Conservation (phyloP, 495 filamentous ascomycete species). For the Xylaria grammica region DNA sequence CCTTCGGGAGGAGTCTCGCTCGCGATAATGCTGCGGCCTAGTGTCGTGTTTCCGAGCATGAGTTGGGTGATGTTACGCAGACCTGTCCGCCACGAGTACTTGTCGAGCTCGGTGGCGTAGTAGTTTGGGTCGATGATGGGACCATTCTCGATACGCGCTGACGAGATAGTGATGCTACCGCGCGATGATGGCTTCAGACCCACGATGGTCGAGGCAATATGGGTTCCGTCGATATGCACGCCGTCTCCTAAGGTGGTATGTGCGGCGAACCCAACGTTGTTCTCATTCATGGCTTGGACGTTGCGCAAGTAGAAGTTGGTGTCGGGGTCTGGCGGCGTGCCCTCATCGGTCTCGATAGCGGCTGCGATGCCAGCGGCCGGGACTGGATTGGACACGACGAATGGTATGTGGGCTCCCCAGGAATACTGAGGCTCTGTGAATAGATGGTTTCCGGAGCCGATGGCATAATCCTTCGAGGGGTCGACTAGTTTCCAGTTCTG, state of each 20-base stretch:
- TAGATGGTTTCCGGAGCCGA: constrained; percentile 16
- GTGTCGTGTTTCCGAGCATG: constrained; percentile 6
- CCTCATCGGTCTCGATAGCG: constrained; percentile 15
- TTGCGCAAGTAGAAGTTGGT: constrained; percentile 1
- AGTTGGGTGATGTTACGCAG: constrained; percentile 11
- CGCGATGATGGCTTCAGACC: constrained; percentile 42
- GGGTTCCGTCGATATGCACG: constrained; percentile 29
- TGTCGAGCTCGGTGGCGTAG: constrained; percentile 37
- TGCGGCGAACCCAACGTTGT: neutral
- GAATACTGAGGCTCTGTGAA: constrained; percentile 7
- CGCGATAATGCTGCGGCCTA: constrained; percentile 20
- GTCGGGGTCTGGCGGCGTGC: neutral
- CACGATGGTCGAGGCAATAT: constrained; percentile 38
- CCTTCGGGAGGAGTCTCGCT: constrained; percentile 12
- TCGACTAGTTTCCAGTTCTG: constrained; percentile 15
- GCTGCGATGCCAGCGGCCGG: neutral
- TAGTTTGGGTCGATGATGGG: constrained; percentile 50
- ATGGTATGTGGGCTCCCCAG: constrained; percentile 4
- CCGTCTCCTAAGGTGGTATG: neutral
- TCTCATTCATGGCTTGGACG: constrained; percentile 5
- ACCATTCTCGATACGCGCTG: constrained; percentile 21
- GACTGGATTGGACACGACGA: neutral
- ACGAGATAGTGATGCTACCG: constrained; percentile 41
- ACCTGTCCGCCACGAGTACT: constrained; percentile 10
- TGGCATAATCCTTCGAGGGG: constrained; percentile 13